A percentile compares a stretch with the other conserved stretches of the same genome.
Evolutionary conservation across 345 rosid genomes (phyloP).

Genomic region (Psidium friedrichsthalianum): DNA sequence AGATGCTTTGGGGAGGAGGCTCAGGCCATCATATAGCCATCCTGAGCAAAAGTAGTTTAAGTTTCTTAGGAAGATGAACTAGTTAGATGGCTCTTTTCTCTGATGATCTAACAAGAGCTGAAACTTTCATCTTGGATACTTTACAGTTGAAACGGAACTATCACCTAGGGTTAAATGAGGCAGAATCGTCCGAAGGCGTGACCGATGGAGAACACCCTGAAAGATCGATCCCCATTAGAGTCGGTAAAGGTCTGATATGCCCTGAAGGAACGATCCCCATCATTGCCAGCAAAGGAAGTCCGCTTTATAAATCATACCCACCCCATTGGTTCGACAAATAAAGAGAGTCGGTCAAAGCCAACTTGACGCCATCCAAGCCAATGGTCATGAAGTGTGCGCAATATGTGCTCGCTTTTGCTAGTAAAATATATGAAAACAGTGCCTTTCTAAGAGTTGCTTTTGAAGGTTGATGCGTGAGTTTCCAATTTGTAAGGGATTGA

Average conservation of each 20-base stretch:
- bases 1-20: neutral
- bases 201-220: neutral
- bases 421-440: no score
- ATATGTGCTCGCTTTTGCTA: no score
- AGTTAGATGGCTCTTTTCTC: neutral
- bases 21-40: no score
- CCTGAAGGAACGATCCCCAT: neutral
- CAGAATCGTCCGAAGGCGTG: neutral
- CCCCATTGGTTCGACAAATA: neutral
- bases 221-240: neutral
- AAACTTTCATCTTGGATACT: neutral
- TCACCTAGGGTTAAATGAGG: neutral
- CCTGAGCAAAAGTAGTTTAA: neutral
- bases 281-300: no score
- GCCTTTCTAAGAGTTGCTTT: no score
- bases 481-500: no score
- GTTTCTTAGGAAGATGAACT: neutral
- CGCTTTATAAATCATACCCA: no score
- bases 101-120: neutral
- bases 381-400: no score
- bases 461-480: no score
- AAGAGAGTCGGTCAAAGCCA: neutral
- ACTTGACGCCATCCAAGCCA: neutral
- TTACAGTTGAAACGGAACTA: neutral
- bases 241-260: neutral